These are phyloP conservation scores for Mortierella sp. DNA, from an alignment of 371 early-diverging fungal species.

Conservation along the genomic window DNA sequence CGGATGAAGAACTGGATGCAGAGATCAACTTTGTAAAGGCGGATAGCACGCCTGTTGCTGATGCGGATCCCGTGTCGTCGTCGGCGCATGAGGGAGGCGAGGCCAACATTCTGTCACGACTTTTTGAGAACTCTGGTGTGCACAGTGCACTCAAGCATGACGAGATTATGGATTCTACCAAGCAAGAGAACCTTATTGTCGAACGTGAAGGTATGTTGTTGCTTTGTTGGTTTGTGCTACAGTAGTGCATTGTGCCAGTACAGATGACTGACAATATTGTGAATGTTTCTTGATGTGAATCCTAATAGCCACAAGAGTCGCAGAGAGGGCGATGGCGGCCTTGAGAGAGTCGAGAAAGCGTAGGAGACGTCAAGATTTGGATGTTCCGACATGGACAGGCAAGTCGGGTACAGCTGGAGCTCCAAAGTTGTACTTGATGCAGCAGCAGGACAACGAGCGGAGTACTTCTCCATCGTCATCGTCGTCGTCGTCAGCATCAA, in stretches of 20 bases:
- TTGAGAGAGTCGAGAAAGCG: slow-evolving; percentile 66
- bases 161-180: slow-evolving; percentile 79
- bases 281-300: not conserved
- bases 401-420: slow-evolving; percentile 64
- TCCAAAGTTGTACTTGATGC: slow-evolving; percentile 37
- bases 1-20: slow-evolving; percentile 44
- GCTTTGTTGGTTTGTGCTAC: not conserved
- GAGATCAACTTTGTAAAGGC: slow-evolving; percentile 31
- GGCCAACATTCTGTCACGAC: slow-evolving; percentile 73
- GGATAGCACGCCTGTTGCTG: not conserved
- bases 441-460: slow-evolving; percentile 45
- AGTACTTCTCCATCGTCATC: slow-evolving; percentile 39
- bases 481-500: slow-evolving; percentile 35
- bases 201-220: slow-evolving; percentile 80
- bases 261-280: not conserved
- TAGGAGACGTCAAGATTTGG: slow-evolving; percentile 60
- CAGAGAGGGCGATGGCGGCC: slow-evolving; percentile 68
- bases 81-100: slow-evolving; percentile 49
- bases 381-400: slow-evolving; percentile 80
- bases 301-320: slow-evolving; percentile 63
- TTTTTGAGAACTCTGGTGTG: slow-evolving; percentile 87
- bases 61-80: not conserved
- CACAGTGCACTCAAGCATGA: slow-evolving; percentile 93
- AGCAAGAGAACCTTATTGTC: slow-evolving; percentile 74
- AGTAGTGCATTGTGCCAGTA: slow-evolving; percentile 11